phyloP scores from a whole-genome alignment of 2,329 filamentous ascomycete genomes.

The Gaeumannomyces sp. region DNA sequence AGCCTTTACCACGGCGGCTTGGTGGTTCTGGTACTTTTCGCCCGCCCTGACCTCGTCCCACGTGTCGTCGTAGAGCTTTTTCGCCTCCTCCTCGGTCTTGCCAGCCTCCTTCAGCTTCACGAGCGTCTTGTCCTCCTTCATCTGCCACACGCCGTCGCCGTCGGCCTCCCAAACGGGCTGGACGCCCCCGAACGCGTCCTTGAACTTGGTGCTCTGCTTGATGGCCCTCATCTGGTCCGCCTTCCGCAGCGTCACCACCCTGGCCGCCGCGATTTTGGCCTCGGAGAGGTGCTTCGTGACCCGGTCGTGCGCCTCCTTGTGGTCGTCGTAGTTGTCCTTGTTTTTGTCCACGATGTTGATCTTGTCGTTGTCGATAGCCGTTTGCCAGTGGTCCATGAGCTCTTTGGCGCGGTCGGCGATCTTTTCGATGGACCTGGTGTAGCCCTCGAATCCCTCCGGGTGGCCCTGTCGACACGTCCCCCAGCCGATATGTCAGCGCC shows the following conservation, averaged over 20 bases:
- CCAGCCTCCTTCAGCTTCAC: too few relatives aligned
- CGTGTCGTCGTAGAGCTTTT: not conserved
- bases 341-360: not conserved
- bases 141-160: not conserved
- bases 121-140: too few relatives aligned
- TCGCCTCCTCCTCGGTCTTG: not conserved
- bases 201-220: not conserved
- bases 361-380: not conserved
- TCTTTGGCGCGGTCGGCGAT: not conserved
- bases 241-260: not conserved
- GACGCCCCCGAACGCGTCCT: too few relatives aligned
- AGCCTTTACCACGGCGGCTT: not conserved
- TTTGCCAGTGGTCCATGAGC: not conserved
- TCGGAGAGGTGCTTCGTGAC: not conserved
- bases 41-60: not conserved
- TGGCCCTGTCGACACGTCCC: not conserved
- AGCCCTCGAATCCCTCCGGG: not conserved
- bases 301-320: not conserved
- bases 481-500: not conserved
- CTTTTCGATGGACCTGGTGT: not conserved
- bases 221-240: not conserved
- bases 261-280: not conserved
- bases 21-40: not conserved
- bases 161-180: not conserved
- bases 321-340: not conserved